phyloP scores from a whole-genome alignment of 2,329 filamentous ascomycete species.

The Trichophyton equinum region DNA sequence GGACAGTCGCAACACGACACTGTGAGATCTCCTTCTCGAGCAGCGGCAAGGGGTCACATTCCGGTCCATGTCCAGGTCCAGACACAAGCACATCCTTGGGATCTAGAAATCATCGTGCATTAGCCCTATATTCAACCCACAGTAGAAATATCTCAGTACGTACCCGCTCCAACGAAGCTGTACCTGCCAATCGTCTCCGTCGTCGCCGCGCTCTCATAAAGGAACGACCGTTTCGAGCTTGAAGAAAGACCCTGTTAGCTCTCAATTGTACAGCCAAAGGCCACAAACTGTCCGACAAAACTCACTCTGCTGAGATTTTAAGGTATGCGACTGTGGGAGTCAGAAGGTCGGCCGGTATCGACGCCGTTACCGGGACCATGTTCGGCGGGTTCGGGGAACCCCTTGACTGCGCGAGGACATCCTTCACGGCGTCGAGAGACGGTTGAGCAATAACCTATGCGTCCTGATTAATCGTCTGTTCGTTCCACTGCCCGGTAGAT shows the following conservation, averaged over 20 bases:
- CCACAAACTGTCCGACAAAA: conserved; percentile 14
- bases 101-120: conserved; percentile 27
- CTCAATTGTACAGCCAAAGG: background rate
- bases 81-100: conserved; percentile 70
- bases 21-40: conserved; percentile 70
- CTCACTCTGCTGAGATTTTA: conserved; percentile 66
- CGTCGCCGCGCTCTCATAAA: conserved; percentile 86
- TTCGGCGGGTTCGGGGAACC: conserved; percentile 52
- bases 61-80: conserved; percentile 73
- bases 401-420: conserved; percentile 42
- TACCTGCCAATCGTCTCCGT: conserved; percentile 90
- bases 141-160: conserved; percentile 15
- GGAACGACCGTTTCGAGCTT: conserved; percentile 67
- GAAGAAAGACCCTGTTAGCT: background rate
- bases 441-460: conserved; percentile 43
- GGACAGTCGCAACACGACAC: conserved; percentile 69
- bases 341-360: conserved; percentile 81
- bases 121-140: background rate
- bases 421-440: conserved; percentile 47
- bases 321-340: conserved; percentile 93
- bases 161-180: conserved; percentile 79
- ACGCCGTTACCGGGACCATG: conserved; percentile 67
- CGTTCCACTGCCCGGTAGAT: background rate
- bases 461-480: background rate
- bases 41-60: conserved; percentile 68